Base-by-base conservation (phyloP, 2,329 filamentous ascomycete genomes). In the Claviceps lovelessii region DNA sequence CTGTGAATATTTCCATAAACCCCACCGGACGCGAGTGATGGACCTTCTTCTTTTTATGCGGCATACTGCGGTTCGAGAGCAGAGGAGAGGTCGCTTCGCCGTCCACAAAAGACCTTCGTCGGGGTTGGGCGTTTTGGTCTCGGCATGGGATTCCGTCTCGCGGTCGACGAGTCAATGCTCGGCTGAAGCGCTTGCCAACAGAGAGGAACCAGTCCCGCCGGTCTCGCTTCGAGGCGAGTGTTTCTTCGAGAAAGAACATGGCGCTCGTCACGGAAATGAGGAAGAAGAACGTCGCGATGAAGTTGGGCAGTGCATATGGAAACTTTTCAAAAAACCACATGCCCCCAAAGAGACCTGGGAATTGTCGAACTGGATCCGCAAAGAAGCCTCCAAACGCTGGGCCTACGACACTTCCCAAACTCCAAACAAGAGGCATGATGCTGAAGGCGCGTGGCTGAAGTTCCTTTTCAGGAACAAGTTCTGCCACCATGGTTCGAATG, bases 361-460 rank as follows among this genome's bases (percentile, higher is more conserved):
- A 83, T 56, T 90, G 84, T 56, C 84, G 77, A 1, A 84, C 82
- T 0, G 91, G 91, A 56, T 88, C 84, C 9, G 90, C 88, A 57
- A 97, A 81, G 58, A 89, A 84, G 5, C 91, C 91, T 33, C 91
- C 91, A 63, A 97, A 86, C 4, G 83, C 84, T 1, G 91, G 91
- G 0, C 91, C 91, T 61, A 95, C 86, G 42, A 95, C 88, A 41
- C 83, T 86, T 0, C 91, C 91, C 53, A 96, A 73, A 11, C 84
- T 90, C 86, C 89, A 97, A 37, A 81, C 87, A 17, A 97, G 72
- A 4, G 91, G 91, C 90, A 97, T 96, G 49, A 97, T 76, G 59
- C 85, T 90, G 68, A 97, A 97, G 0, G 93, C 93, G 53, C 83
- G 76, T 0, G 91, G 90, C 64, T 96, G 91, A 7, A 95, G 75